phyloP scores from a whole-genome alignment of 164 flowering plant species.

The Aristolochia contorta region DNA sequence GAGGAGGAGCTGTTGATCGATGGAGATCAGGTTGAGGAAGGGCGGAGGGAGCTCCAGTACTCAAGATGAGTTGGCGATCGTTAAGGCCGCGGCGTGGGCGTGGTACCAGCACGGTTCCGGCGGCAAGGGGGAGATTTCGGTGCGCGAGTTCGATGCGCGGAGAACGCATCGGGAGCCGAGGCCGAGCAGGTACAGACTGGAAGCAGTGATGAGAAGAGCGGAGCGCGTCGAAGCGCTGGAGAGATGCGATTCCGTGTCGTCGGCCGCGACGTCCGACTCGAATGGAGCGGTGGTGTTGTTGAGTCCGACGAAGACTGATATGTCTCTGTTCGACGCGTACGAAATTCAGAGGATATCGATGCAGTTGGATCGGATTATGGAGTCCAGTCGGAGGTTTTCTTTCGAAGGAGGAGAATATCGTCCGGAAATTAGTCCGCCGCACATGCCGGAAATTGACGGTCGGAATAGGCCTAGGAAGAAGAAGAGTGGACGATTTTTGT shows the following conservation, averaged over 20 bases:
- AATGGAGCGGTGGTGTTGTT: background rate
- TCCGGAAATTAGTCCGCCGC: background rate
- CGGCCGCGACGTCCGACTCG: background rate
- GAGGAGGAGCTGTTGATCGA: slow-evolving; percentile 7
- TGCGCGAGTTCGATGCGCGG: slow-evolving; percentile 20
- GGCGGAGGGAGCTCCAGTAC: background rate
- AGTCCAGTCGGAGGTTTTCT: slow-evolving; percentile 7
- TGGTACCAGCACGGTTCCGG: slow-evolving; percentile 59
- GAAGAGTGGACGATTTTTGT: slow-evolving; percentile 17
- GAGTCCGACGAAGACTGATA: slow-evolving; percentile 10
- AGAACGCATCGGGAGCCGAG: slow-evolving; percentile 10
- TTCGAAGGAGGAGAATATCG: background rate
- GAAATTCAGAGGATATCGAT: slow-evolving; percentile 40
- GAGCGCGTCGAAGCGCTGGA: background rate
- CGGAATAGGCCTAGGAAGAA: slow-evolving; percentile 4
- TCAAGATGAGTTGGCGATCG: slow-evolving; percentile 24
- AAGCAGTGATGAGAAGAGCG: slow-evolving; percentile 22
- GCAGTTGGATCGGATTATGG: slow-evolving; percentile 25
- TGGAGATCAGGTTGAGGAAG: slow-evolving; percentile 13
- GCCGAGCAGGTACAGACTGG: slow-evolving; percentile 47
- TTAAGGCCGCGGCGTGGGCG: slow-evolving; percentile 73
- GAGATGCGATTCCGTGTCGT: background rate
- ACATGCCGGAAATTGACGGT: background rate
- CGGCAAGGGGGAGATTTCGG: slow-evolving; percentile 16
- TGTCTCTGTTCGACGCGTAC: slow-evolving; percentile 39